phyloP scores from a whole-genome alignment of 305 asterid species.

The Solanum aculeatissimum region DNA sequence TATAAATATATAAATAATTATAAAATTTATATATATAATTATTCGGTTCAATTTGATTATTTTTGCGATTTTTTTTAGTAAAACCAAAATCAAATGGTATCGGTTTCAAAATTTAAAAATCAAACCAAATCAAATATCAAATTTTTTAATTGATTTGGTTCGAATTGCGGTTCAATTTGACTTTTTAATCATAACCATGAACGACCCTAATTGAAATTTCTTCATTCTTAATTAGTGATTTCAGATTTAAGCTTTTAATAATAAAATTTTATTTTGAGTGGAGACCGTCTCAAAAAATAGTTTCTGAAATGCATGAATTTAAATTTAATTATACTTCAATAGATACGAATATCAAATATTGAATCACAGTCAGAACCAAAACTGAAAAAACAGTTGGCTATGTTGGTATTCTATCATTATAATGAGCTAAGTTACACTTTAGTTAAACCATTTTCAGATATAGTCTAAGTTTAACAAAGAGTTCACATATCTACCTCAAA shows the following conservation, averaged over 20 bases:
- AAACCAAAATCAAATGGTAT: no score
- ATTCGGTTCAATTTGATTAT: no score
- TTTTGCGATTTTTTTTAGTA: no score
- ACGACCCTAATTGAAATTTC: no score
- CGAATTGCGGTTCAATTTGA: no score
- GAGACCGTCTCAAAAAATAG: neutral
- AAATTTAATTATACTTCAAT: neutral
- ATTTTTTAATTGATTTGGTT: no score
- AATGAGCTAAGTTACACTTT: neutral
- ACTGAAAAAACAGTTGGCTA: neutral
- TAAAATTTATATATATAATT: no score
- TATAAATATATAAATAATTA: no score
- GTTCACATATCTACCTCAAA: neutral
- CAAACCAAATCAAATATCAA: no score
- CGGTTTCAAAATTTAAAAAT: no score
- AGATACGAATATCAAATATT: neutral
- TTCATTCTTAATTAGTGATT: neutral
- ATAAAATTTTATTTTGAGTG: no score
- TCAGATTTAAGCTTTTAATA: neutral
- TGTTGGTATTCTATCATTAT: neutral
- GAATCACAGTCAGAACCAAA: neutral
- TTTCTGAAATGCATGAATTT: accelerated
- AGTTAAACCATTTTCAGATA: neutral
- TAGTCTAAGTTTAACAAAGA: neutral
- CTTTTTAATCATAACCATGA: no score